Evolutionary conservation across 805 yeast species (phyloP), one percentile per base, ranked within the genome.

Genomic region (Cyberlindnera nakhonratchasimensis): DNA sequence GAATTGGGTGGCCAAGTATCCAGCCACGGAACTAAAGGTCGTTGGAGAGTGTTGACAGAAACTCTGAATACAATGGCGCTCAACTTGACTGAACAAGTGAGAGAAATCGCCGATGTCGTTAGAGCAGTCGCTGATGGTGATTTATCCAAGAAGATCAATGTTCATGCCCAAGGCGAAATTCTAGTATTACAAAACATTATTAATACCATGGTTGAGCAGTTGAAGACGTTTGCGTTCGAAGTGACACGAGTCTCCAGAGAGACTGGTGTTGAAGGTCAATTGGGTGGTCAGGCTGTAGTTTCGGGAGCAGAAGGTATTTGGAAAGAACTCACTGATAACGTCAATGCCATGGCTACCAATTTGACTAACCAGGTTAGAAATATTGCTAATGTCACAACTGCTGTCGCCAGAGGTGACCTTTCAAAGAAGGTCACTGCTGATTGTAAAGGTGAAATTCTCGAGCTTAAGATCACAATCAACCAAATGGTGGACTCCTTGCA

Each of bases 101-200:
- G 96, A 64, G 80, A 88, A 14, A 87, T 87, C 53, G 95, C 95
- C 5, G 85, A 89, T 11, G 96, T 87, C 44, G 88, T 95, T 2
- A 84, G 95, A 4, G 95, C 95, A 3, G 96, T 87, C 33, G 96
- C 96, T 1, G 85, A 84, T 61, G 96, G 96, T 56, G 95, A 87
- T 59, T 71, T 87, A 51, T 80, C 89, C 2, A 71, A 90, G 40
- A 86, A 85, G 57, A 86, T 86, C 58, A 85, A 85, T 59, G 93
- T 86, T 6, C 90, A 86, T 61, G 95, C 95, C 9, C 95, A 86
- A 59, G 95, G 95, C 42, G 95, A 86, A 64, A 86, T 86, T 51
- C 66, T 84, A 44, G 91, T 84, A 51, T 72, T 86, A 48, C 95
- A 86, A 61, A 81, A 82, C 69, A 86, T 93, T 10, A 87, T 86